phyloP scores from a whole-genome alignment of 768 basidiomycete species.

The Naematelia encephala region DNA sequence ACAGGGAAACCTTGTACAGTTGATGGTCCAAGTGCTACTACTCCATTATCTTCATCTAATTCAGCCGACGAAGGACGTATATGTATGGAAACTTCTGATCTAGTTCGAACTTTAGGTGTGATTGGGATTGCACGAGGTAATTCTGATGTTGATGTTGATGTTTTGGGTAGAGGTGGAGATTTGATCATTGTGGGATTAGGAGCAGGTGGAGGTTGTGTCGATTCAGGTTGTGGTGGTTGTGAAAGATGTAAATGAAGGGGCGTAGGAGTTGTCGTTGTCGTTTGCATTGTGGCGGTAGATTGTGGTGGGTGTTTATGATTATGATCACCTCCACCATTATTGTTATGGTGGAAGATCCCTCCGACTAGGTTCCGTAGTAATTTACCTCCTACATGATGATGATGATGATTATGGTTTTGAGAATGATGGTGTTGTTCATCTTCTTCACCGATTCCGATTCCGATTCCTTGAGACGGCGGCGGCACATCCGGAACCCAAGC shows the following conservation, averaged over 20 bases:
- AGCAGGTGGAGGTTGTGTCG: neutral
- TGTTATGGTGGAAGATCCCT: slow-evolving; percentile 22
- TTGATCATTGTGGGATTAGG: neutral
- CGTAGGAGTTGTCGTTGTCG: too few species aligned
- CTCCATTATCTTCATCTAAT: neutral
- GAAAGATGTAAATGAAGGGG: slow-evolving; percentile 3
- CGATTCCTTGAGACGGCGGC: neutral
- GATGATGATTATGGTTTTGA: slow-evolving; percentile 1
- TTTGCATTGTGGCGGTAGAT: neutral
- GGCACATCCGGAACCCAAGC: slow-evolving; percentile 4
- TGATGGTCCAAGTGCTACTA: neutral
- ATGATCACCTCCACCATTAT: slow-evolving; percentile 1
- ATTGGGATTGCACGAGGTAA: neutral
- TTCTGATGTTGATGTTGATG: neutral
- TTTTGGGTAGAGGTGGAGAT: neutral
- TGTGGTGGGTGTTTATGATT: slow-evolving; percentile 4
- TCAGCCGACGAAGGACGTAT: neutral
- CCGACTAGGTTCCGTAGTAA: slow-evolving; percentile 37
- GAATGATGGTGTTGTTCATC: slow-evolving; percentile 1
- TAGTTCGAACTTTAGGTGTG: neutral
- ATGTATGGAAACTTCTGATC: neutral
- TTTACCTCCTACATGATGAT: slow-evolving; percentile 9
- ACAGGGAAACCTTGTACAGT: neutral
- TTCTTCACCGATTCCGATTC: neutral
- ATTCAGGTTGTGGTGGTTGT: neutral